Evolutionary conservation across 2,329 filamentous ascomycete species (phyloP), one percentile per base, ranked within the genome.

Genomic region (Sclerotinia trifoliorum): DNA sequence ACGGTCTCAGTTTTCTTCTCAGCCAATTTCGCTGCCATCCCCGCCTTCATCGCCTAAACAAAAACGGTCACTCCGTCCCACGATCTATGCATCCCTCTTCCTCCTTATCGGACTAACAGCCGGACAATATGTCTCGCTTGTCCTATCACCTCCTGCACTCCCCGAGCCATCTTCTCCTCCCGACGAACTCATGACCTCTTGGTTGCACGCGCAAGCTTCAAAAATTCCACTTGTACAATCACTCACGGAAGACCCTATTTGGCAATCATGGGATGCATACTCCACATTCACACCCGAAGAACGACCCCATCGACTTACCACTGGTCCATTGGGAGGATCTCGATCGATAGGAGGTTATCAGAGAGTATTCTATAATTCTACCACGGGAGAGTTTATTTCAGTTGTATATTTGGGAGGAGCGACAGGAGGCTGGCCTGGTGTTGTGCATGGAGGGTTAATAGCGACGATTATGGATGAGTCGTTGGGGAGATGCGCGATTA

Each of bases 381-480:
- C 78, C 42, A 85, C 87, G 8, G 83, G 86, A 72, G 85, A 87
- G 73, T 77, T 87, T 46, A 80, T 89, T 15, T 85, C 83, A 62
- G 82, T 93, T n/a, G 80, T 93, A 5, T 90, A 84, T 81, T 83
- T 93, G 66, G 91, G 91, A 8, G 78, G 81, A n/a, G 85, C 82
- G 1, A 76, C 90, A 26, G 81, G 84, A 60, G 90, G 91, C 5
- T 94, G 90, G 89, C 90, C 90, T 1, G 84, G 85, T 17, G 82
- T 91, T 52, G 86, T 88, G 64, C 91, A 94, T 79, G 91, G 91
- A 67, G 91, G 91, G 19, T 82, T 84, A 8, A 82, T 91, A 61
- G 89, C 88, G 10, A 92, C 88, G 0, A 78, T 91, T 4, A 79
- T 93, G 49, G 86, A 91, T 77, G 91, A 93, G 80, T 85, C 84